Percentiles rank a stretch among this genome's conserved stretches.
These are phyloP conservation scores for Themeda triandra DNA, from an alignment of 176 grass and related monocot genomes.

Conservation along the genomic window DNA sequence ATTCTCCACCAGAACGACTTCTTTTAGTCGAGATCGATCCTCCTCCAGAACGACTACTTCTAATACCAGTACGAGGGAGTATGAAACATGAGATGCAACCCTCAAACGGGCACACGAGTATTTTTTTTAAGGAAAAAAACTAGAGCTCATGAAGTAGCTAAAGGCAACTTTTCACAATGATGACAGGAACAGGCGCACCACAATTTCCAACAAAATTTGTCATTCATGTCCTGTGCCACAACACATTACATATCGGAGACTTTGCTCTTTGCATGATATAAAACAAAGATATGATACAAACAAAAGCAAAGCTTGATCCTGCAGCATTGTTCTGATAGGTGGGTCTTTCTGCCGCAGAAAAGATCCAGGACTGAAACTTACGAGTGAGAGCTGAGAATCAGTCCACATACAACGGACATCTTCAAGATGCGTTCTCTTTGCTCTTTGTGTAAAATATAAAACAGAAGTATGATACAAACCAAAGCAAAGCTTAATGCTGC, in stretches of 20 bases:
- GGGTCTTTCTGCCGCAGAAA: background rate
- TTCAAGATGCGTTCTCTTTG: background rate
- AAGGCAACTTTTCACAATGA: background rate
- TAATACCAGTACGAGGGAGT: too few species aligned
- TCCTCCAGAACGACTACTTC: too few species aligned
- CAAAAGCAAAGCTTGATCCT: background rate
- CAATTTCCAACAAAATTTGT: background rate
- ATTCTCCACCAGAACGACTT: too few species aligned
- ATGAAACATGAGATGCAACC: background rate
- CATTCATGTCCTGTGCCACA: background rate
- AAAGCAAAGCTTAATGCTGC: background rate
- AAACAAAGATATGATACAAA: background rate
- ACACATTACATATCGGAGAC: constrained; percentile 4
- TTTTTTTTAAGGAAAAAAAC: background rate
- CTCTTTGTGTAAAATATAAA: background rate
- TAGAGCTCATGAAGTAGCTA: background rate
- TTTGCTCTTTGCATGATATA: background rate
- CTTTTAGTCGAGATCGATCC: too few species aligned
- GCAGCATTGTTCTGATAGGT: background rate
- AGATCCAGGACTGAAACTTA: background rate
- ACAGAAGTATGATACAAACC: constrained; percentile 4
- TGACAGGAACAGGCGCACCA: background rate
- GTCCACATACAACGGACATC: background rate
- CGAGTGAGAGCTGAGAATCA: background rate
- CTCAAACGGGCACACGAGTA: background rate